phyloP scores from a whole-genome alignment of 2,329 filamentous ascomycete species.

The Pezicula radicicola region DNA sequence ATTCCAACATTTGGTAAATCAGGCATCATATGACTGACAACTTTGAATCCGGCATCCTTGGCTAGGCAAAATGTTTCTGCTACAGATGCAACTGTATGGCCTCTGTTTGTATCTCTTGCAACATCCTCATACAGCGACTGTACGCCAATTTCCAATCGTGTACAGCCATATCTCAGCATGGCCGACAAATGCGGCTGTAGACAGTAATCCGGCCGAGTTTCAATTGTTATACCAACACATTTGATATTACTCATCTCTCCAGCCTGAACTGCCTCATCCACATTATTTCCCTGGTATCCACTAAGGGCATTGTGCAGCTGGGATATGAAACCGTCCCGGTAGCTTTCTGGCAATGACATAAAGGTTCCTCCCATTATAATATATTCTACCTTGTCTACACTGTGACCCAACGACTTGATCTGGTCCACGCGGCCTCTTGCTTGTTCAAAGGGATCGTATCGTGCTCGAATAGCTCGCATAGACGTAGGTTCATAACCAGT shows the following conservation, averaged over 20 bases:
- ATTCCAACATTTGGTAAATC: conserved; percentile 97
- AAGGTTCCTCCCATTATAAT: conserved; percentile 99
- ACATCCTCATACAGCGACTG: conserved; percentile 98
- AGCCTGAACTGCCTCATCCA: conserved; percentile 91
- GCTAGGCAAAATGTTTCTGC: conserved; percentile 96
- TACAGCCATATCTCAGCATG: conserved; percentile 98
- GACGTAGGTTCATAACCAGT: conserved; percentile 98
- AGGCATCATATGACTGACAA: conserved; percentile 99
- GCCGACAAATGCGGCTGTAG: conserved; percentile 90
- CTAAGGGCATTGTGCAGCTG: conserved; percentile 96
- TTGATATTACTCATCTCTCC: conserved; percentile 97
- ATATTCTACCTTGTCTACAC: conserved; percentile 98
- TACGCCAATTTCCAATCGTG: conserved; percentile 88
- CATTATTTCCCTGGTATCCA: conserved; percentile 89
- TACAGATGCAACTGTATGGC: conserved; percentile 92
- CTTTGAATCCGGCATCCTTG: conserved; percentile 98
- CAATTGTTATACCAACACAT: conserved; percentile 97
- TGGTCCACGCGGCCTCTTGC: conserved; percentile 94
- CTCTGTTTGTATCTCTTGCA: conserved; percentile 94
- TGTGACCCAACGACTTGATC: conserved; percentile 91
- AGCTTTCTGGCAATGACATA: conserved; percentile 89
- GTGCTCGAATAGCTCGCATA: conserved; percentile 94
- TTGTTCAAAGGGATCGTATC: conserved; percentile 98
- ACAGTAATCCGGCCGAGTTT: conserved; percentile 96
- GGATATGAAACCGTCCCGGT: conserved; percentile 90